A percentile compares a stretch with the other conserved stretches of the same genome.
These are phyloP conservation scores for Quercus mongolica DNA, from an alignment of 306 rosid genomes.

Conservation along the genomic window DNA sequence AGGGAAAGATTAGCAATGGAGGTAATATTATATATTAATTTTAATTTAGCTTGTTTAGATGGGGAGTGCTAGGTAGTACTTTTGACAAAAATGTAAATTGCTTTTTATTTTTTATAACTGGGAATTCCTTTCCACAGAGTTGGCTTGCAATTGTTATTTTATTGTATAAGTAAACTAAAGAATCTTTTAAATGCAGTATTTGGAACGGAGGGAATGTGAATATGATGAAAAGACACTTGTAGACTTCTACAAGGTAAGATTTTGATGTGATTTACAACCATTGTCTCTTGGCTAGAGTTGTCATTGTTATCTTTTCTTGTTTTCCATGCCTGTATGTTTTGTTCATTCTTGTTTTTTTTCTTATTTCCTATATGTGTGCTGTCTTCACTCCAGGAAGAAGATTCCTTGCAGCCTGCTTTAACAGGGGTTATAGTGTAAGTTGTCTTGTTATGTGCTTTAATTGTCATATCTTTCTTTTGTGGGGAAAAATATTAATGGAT, in stretches of 20 bases:
- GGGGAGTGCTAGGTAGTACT: neutral
- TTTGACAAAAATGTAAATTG: neutral
- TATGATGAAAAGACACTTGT: slow-evolving; percentile 53
- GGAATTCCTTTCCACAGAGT: neutral
- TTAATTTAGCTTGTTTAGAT: neutral
- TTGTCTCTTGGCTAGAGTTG: neutral
- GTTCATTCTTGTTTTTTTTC: neutral
- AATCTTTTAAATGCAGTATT: slow-evolving; percentile 50
- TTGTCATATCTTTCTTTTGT: neutral
- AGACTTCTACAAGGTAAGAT: slow-evolving; percentile 57
- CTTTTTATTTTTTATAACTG: neutral
- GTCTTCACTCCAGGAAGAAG: slow-evolving; percentile 52
- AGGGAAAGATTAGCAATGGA: slow-evolving; percentile 77
- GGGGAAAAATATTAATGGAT: neutral
- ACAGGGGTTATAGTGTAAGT: slow-evolving; percentile 84
- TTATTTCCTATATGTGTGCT: neutral
- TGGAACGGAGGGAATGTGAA: slow-evolving; percentile 85
- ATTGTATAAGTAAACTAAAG: neutral
- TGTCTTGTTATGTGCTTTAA: neutral
- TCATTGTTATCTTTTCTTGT: neutral
- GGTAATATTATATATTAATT: slow-evolving; percentile 37
- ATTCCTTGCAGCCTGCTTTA: slow-evolving; percentile 47
- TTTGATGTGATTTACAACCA: neutral
- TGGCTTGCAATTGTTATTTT: neutral
- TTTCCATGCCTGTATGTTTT: neutral